Base-by-base conservation (phyloP, 179 eudicot species). In the Gypsophila paniculata region DNA sequence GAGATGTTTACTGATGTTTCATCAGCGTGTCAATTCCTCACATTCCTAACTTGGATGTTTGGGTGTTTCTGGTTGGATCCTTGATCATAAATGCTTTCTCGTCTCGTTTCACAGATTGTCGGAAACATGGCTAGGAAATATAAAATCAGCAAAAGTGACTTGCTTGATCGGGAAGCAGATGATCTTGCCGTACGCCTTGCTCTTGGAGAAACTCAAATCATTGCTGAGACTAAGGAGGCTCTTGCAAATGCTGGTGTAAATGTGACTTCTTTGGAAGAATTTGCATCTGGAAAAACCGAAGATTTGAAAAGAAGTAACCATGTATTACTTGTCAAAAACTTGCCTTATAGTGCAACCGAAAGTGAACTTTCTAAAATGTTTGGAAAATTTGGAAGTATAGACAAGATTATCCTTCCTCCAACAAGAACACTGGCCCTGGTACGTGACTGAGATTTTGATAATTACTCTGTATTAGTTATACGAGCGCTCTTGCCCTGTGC, bases 131-230 rank as follows among this genome's bases (percentile, higher is more conserved):
- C 99, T 61, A 78, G 99, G 73, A 89, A 86, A 79, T 85, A 85
- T 78, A 97, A 97, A 61, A 82, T 87, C 26, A 86, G 89, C 81
- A 92, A 92, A 83, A 82, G 90, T 75, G 97, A 90, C 44, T 75
- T 95, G 1, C 88, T 90, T 72, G 96, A 91, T 77, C 85, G 85
- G 57, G 96, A 94, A 82, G 88, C 91, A 46, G 85, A 85, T 80
- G 96, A 88, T 83, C 87, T 91, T 81, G 97, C 97, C 70, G 97
- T 91, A 34, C 89, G 91, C 61, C 78, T 90, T 74, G 99, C 99
- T 71, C 80, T 89, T 71, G 99, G 91, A 71, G 99, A 95, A 83
- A 87, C 95, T 77, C 86, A 90, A 83, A 89, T 95, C 58, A 83
- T 95, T 65, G 90, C 92, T n/a, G 95, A 92, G 82, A 95, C 97